Percentiles rank a stretch among this genome's conserved stretches.
Evolutionary conservation across 805 yeast genomes (phyloP).

Genomic region (Nakazawaea wickerhamii): DNA sequence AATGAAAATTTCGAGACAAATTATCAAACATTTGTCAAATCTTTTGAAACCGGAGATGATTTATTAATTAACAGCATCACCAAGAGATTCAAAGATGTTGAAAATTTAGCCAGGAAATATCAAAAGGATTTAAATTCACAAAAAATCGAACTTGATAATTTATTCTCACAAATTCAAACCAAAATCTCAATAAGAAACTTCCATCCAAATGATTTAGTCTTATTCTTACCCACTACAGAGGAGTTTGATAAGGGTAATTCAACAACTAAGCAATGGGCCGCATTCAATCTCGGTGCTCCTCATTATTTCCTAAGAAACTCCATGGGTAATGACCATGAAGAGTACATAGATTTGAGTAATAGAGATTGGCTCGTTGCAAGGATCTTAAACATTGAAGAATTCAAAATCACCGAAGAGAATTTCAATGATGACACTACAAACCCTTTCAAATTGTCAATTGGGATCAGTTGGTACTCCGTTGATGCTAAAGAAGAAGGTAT

Average conservation of each 20-base stretch:
- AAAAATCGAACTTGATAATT: constrained; percentile 38
- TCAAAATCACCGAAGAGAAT: constrained; percentile 42
- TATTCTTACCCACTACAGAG: constrained; percentile 68
- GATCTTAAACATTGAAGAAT: constrained; percentile 52
- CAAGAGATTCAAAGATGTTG: constrained; percentile 84
- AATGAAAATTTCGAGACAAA: constrained; percentile 8
- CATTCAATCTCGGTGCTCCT: constrained; percentile 84
- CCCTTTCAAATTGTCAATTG: constrained; percentile 62
- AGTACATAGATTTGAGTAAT: constrained; percentile 24
- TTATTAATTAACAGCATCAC: constrained; percentile 37
- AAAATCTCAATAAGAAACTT: constrained; percentile 68
- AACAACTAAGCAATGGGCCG: constrained; percentile 61
- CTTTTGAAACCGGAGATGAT: constrained; percentile 23
- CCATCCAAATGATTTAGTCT: constrained; percentile 67
- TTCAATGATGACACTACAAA: constrained; percentile 36
- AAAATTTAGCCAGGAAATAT: constrained; percentile 77
- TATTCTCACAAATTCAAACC: constrained; percentile 32
- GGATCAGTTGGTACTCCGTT: constrained; percentile 59
- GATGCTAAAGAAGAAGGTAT: constrained; percentile 42
- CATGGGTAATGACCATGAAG: background rate
- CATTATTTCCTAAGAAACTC: constrained; percentile 63
- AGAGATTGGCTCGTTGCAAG: constrained; percentile 85
- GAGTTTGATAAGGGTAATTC: constrained; percentile 8
- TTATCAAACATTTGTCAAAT: constrained; percentile 25
- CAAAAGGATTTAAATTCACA: constrained; percentile 63